Evolutionary conservation across 164 flowering plant species (phyloP), one percentile per base, ranked within the genome.

Genomic region (Cinnamomum chago): DNA sequence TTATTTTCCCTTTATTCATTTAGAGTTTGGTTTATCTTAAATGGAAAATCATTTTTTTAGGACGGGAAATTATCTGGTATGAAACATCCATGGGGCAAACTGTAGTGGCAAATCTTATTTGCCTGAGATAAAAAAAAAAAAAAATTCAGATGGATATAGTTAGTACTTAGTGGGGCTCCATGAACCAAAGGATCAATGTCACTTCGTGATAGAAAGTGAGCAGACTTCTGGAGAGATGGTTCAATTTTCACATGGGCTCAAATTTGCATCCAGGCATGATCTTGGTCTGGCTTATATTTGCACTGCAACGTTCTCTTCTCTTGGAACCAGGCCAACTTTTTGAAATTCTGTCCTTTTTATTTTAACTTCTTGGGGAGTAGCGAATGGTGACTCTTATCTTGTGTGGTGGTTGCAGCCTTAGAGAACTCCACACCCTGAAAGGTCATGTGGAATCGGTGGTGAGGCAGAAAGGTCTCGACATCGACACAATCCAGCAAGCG

Each of bases 381-480:
- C n/a, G 2, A 55, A 55, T 1, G 13, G 60, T 55, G 47, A 55
- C n/a, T 55, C 60, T 1, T 20, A 5, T 15, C 18, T 20, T 14
- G 60, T 55, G n/a, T 55, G n/a, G 60, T 55, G 60, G 60, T 55
- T 85, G 80, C 87, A 91, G 95, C 84, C 74, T 92, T 72, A 82
- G 95, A 76, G 97, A 92, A 79, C 88, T 92, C 25, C 82, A 17
- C 58, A 92, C 97, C 0, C 81, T 92, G 78, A 92, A 92, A 79
- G 97, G 97, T 30, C 97, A 89, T 50, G 97, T 92, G 10, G 97
- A 92, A 72, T 90, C 95, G 3, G 97, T 92, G 62, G 92, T 92
- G 77, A 86, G 86, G 80, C 67, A 90, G 83, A 92, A 90, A 82
- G 92, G 92, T 1, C 89, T 92, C 0, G 97, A 92, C 87, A 90